phyloP scores from a whole-genome alignment of 345 rosid genomes.

The Boechera divaricarpa region DNA sequence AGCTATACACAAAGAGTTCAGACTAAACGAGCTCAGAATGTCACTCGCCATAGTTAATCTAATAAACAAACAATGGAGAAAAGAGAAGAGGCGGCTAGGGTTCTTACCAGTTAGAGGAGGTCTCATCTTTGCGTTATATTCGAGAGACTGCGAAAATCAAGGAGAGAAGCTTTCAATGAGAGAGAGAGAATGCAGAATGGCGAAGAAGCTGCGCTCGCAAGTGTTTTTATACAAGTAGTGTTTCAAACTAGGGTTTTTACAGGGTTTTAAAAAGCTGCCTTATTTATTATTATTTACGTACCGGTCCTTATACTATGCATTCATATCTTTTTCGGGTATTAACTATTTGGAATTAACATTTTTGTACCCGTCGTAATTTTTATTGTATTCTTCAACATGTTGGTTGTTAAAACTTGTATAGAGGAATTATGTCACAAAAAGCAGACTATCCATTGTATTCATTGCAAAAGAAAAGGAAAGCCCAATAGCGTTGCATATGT shows the following conservation, averaged over 20 bases:
- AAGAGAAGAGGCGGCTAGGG: conserved; percentile 36
- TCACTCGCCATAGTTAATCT: not conserved
- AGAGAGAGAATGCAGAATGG: not conserved
- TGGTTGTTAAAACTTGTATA: not conserved
- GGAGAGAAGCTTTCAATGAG: not conserved
- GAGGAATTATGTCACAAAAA: not conserved
- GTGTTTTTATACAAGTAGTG: conserved; percentile 37
- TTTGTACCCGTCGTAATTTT: not conserved
- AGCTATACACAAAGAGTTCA: conserved; percentile 5
- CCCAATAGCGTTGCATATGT: no score
- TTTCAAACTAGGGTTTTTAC: conserved; percentile 42
- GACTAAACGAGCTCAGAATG: not conserved
- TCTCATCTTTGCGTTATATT: conserved; percentile 35
- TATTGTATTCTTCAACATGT: no score
- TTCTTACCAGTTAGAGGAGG: conserved; percentile 49
- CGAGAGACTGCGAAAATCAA: not conserved
- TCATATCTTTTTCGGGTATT: not conserved
- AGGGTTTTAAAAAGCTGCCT: conserved; percentile 22
- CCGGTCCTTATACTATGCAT: conserved; percentile 12
- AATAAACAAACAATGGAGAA: not conserved
- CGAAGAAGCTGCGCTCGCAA: conserved; percentile 17
- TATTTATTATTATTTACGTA: conserved; percentile 12
- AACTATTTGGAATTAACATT: not conserved
- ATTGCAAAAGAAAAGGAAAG: no score
- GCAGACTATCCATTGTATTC: not conserved